Evolutionary conservation across 2,329 filamentous ascomycete genomes (phyloP).

Genomic region (Alternaria atra): DNA sequence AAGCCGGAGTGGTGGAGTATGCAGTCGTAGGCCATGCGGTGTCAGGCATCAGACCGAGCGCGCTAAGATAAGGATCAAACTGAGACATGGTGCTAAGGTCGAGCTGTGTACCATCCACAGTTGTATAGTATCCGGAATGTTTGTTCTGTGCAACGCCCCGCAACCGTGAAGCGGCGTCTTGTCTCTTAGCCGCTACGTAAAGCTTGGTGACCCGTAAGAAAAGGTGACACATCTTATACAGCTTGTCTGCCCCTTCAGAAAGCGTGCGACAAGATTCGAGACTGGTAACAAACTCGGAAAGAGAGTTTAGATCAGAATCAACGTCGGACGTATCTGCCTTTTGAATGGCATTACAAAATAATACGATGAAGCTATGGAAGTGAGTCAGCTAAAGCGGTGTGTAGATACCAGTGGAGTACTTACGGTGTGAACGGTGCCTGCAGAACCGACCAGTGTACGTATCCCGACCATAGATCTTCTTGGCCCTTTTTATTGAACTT

Average conservation of each 20-base stretch:
- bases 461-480: constrained; percentile 47
- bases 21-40: constrained; percentile 31
- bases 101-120: constrained; percentile 22
- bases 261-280: constrained; percentile 61
- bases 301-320: constrained; percentile 61
- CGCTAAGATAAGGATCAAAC: constrained; percentile 72
- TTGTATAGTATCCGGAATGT: constrained; percentile 24
- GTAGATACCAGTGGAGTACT: not conserved
- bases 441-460: constrained; percentile 41
- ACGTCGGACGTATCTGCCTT: constrained; percentile 64
- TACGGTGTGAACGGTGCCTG: constrained; percentile 59
- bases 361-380: constrained; percentile 53
- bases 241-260: constrained; percentile 67
- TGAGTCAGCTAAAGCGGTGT: not conserved
- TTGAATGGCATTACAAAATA: constrained; percentile 62
- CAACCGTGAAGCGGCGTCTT: constrained; percentile 44
- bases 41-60: constrained; percentile 67
- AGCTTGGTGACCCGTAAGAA: constrained; percentile 69
- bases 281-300: constrained; percentile 66
- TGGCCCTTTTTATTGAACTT: constrained; percentile 45
- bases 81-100: constrained; percentile 42
- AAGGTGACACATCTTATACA: constrained; percentile 69
- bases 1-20: constrained; percentile 1
- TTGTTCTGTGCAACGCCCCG: constrained; percentile 9
- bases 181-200: constrained; percentile 68